Base-by-base conservation (phyloP, 2,329 filamentous ascomycete genomes). In the Botrytis aclada region DNA sequence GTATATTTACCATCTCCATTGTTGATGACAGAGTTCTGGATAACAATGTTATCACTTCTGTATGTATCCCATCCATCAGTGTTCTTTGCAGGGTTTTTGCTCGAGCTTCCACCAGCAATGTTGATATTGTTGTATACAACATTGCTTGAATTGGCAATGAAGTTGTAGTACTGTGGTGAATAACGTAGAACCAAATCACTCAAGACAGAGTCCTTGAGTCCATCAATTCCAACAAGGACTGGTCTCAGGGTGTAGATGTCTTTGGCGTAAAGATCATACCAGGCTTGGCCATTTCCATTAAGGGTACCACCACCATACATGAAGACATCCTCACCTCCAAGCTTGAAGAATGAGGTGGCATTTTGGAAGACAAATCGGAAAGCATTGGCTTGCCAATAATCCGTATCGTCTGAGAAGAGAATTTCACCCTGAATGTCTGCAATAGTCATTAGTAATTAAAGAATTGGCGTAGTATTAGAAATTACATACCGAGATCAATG, bases 291-390 rank as follows among this genome's bases (percentile, higher is more conserved):
- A 74, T 89, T 90, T 25, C 91, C 90, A 77, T 92, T 86, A 14
- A 91, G 81, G 16, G 85, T 88, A 61, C 88, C 88, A 25, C 87
- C 88, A 0, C 90, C 91, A 74, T 91, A 93, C 63, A 93, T 85
- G 73, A 92, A 90, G 18, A 93, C 88, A 80, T 88, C 89, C 32
- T 86, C 83, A 43, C 90, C 90, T 58, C 90, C 90, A 54, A 91
- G 85, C 78, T 89, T 86, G 84, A 90, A 92, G 83, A 92, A 92
- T 2, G 88, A 88, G 0, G 88, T 89, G 8, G 87, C 86, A 75
- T 92, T 91, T 77, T 93, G 91, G 82, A 88, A 93, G 9, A 82
- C 83, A 39, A 90, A 89, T 72, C 86, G 86, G 84, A 92, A 92
- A 60, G 86, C 84, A 77, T 92, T 85, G 14, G 84, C 85, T 75